Base-by-base conservation (phyloP, 2,329 filamentous ascomycete species). In the Calonectria multiphialidica region DNA sequence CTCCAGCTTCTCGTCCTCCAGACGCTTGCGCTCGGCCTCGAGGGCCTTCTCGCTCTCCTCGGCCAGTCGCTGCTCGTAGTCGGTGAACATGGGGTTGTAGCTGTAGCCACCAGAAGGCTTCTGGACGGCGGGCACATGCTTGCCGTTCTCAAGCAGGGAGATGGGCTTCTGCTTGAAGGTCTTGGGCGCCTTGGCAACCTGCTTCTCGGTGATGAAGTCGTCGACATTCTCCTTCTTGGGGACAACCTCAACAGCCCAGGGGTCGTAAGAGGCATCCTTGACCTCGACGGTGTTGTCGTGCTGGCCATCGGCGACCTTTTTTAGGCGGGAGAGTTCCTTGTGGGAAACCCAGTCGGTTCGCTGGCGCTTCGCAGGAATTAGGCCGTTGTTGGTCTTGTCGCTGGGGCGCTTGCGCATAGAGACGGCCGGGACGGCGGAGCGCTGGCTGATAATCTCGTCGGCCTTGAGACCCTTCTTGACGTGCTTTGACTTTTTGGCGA, bases 81-180 rank as follows among this genome's bases (percentile, higher is more conserved):
- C 95, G 74, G 91, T 90, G 78, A 97, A 97, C 7, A 91, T 87
- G 0, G 97, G 97, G 82, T 99, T 99, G 86, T 99, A 99, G 78
- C 95, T 98, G 83, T 93, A 95, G 71, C 95, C 95, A 18, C 93
- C 95, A 8, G 92, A 89, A 1, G 97, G 97, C 80, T 92, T 94
- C 73, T 90, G 88, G 0, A 99, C 93, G 3, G 95, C 92, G 1
- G 95, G 94, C 10, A 98, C 87, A 0, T 89, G 84, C 82, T 96
- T 98, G 44, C 95, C 96, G 80, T 89, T 95, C 50, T 93, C 94
- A n/a, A 94, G 90, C 35, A 98, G 89, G 4, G 96, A 95, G 66
- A 98, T 88, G 4, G 97, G 94, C 45, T 93, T 90, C 70, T 93
- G 89, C 78, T 93, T 93, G 76, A 98, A 83, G 0, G 96, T 95